These are phyloP conservation scores for Cylindrotheca fusiformis DNA, from an alignment of 108 stramenopile genomes.

Conservation along the genomic window DNA sequence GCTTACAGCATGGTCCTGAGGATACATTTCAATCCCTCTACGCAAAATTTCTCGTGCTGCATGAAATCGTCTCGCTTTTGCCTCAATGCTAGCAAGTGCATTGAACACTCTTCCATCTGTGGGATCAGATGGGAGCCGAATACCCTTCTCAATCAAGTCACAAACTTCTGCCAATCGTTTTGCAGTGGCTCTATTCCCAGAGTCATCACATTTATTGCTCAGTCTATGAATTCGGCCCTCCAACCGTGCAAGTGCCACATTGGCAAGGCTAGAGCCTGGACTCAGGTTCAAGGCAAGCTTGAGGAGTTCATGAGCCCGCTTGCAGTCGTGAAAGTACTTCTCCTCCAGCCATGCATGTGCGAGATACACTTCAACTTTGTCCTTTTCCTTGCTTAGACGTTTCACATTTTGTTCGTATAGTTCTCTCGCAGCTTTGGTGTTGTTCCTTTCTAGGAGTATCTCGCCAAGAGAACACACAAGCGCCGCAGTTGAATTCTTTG, in stretches of 20 bases:
- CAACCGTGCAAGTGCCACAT: slow-evolving; percentile 74
- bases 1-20: slow-evolving; percentile 58
- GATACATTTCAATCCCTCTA: slow-evolving; percentile 60
- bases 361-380: slow-evolving; percentile 68
- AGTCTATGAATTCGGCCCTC: slow-evolving; percentile 34
- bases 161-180: slow-evolving; percentile 31
- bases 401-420: slow-evolving; percentile 46
- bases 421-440: slow-evolving; percentile 36
- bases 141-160: slow-evolving; percentile 5
- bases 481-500: slow-evolving; percentile 58
- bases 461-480: slow-evolving; percentile 74
- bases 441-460: slow-evolving; percentile 35
- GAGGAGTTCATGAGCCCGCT: slow-evolving; percentile 51
- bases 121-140: slow-evolving; percentile 12
- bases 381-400: slow-evolving; percentile 46
- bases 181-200: slow-evolving; percentile 20
- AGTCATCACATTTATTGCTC: neutral
- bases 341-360: slow-evolving; percentile 80
- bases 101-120: slow-evolving; percentile 77
- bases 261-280: slow-evolving; percentile 57
- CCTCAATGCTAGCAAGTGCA: slow-evolving; percentile 78
- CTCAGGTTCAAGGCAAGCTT: slow-evolving; percentile 32
- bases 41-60: slow-evolving; percentile 60
- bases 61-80: slow-evolving; percentile 41
- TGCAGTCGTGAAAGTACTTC: slow-evolving; percentile 48